Evolutionary conservation across 208 protist species (phyloP).

Genomic region (Crithidia mellificae): DNA sequence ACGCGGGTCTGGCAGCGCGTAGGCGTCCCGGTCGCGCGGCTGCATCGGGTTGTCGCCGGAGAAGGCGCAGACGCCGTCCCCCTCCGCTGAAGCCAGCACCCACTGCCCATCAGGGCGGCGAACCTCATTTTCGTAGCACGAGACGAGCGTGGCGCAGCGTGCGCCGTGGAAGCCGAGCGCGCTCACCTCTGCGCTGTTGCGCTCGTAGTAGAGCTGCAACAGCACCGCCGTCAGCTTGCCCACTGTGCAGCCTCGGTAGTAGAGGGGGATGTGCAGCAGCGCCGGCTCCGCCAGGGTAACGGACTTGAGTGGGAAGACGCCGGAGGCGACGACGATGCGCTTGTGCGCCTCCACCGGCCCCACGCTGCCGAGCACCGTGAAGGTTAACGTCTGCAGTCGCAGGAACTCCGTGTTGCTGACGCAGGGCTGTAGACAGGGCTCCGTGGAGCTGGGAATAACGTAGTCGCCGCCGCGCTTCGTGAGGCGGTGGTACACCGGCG

Average conservation of each 20-base stretch:
- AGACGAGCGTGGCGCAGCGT: conserved; percentile 40
- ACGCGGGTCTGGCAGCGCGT: conserved; percentile 36
- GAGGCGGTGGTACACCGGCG: conserved; percentile 33
- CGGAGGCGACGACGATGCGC: conserved; percentile 53
- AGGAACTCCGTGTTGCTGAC: conserved; percentile 57
- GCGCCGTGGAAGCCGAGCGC: conserved; percentile 36
- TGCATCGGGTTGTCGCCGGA: conserved; percentile 34
- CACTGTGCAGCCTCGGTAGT: conserved; percentile 56
- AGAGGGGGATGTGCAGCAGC: conserved; percentile 49
- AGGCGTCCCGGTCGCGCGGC: conserved; percentile 38
- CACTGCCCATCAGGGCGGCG: conserved; percentile 33
- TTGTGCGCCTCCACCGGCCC: conserved; percentile 17
- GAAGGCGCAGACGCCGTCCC: conserved; percentile 38
- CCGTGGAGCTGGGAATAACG: conserved; percentile 16
- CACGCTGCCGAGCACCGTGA: conserved; percentile 51
- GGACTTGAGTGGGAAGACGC: conserved; percentile 57
- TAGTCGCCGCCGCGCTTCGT: conserved; percentile 31
- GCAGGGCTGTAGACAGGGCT: conserved; percentile 47
- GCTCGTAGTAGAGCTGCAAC: conserved; percentile 48
- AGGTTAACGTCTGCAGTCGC: conserved; percentile 58
- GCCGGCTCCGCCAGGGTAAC: conserved; percentile 41
- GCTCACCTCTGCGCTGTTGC: conserved; percentile 45
- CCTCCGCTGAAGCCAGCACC: conserved; percentile 29
- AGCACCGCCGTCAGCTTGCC: conserved; percentile 45
- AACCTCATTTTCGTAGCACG: conserved; percentile 68